Percentiles rank a stretch among this genome's conserved stretches.
Conservation (phyloP, 2,329 filamentous ascomycete species). For the Aurifilum marmelostoma region DNA sequence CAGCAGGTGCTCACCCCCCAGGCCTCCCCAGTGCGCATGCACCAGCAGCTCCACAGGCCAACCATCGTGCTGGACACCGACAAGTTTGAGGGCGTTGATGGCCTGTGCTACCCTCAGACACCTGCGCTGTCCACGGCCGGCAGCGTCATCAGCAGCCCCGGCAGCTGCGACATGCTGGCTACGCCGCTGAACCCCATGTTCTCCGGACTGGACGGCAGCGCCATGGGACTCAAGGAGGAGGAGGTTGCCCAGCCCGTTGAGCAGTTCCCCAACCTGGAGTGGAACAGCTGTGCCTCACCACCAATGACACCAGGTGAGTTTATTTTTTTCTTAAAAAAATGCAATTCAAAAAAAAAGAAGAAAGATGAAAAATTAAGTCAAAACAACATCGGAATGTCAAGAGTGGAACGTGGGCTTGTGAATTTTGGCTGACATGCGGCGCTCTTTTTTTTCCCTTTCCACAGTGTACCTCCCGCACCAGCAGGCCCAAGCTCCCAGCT, state of each 20-base stretch:
- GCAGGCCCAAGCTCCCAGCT: constrained; percentile 38
- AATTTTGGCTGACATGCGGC: background rate
- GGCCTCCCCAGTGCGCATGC: constrained; percentile 73
- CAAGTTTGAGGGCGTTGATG: constrained; percentile 59
- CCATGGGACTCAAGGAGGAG: constrained; percentile 70
- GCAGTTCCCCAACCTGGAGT: constrained; percentile 73
- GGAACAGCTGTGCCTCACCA: constrained; percentile 77
- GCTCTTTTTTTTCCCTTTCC: background rate
- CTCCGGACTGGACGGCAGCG: constrained; percentile 69
- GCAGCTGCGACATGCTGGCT: constrained; percentile 73
- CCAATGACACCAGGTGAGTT: constrained; percentile 88
- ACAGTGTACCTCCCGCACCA: constrained; percentile 48
- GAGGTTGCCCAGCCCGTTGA: constrained; percentile 66
- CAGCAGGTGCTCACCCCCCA: constrained; percentile 69
- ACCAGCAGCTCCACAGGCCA: constrained; percentile 64
- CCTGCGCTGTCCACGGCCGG: constrained; percentile 84
- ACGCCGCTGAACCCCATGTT: constrained; percentile 84
- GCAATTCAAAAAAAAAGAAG: background rate
- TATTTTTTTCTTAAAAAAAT: constrained; percentile 2
- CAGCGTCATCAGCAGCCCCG: constrained; percentile 85
- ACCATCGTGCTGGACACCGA: constrained; percentile 80
- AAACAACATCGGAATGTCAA: background rate
- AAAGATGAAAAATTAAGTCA: background rate
- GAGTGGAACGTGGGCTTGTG: background rate
- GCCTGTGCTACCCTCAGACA: constrained; percentile 78